Percentiles rank a stretch among this genome's conserved stretches.
Conservation (phyloP, 1,284 basidiomycete genomes). For the Moniliella sp. region DNA sequence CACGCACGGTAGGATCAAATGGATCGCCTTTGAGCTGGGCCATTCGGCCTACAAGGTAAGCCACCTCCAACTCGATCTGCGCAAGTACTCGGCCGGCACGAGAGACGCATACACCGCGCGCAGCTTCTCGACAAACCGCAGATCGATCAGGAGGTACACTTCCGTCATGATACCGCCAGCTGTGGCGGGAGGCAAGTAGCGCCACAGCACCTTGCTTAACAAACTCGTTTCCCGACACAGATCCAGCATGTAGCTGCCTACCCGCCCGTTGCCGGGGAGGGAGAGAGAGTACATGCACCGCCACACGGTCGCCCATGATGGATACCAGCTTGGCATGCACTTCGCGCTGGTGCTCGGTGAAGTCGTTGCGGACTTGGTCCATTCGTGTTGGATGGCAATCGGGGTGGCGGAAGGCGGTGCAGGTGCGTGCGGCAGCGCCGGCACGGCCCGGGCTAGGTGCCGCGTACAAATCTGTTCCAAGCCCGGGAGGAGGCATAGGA, state of each 20-base stretch:
- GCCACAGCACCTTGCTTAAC: conserved; percentile 79
- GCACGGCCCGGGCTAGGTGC: conserved; percentile 63
- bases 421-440: too few relatives aligned
- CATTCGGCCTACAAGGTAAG: too few relatives aligned
- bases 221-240: conserved; percentile 86
- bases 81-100: too few relatives aligned
- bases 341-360: conserved; percentile 95
- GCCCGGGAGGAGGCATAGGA: conserved; percentile 86
- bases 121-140: too few relatives aligned
- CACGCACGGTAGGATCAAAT: too few relatives aligned
- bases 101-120: too few relatives aligned
- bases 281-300: conserved; percentile 46
- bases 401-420: too few relatives aligned
- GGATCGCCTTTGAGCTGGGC: too few relatives aligned
- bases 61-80: too few relatives aligned
- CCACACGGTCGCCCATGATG: conserved; percentile 88
- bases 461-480: conserved; percentile 77
- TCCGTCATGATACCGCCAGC: conserved; percentile 18
- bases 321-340: conserved; percentile 90
- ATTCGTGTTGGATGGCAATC: conserved; percentile 85
- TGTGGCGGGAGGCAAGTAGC: conserved; percentile 45
- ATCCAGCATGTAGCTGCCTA: conserved; percentile 60
- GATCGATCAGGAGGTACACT: conserved; percentile 17
- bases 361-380: conserved; percentile 91
- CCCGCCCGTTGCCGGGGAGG: neutral